A percentile compares a stretch with the other conserved stretches of the same genome.
phyloP scores from a whole-genome alignment of 768 basidiomycete genomes.

The Rhizopogon rudus region DNA sequence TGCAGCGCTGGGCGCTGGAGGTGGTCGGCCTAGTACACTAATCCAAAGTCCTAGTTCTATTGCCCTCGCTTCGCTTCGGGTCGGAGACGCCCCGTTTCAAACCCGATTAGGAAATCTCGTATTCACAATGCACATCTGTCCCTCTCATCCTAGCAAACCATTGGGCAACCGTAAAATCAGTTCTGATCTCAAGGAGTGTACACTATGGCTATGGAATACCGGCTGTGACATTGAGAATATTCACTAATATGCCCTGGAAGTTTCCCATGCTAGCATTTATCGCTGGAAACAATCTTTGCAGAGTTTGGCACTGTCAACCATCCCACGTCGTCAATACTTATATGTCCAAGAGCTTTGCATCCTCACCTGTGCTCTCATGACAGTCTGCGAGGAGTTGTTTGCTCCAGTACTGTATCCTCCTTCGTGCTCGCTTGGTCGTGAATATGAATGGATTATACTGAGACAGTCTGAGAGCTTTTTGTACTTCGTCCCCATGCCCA shows the following conservation, averaged over 20 bases:
- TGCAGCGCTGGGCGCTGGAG: no score
- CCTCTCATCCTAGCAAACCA: neutral
- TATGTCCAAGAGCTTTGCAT: conserved; percentile 11
- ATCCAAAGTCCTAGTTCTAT: no score
- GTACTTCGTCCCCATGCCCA: no score
- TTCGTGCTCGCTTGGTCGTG: no score
- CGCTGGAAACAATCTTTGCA: conserved; percentile 17
- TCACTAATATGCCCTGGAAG: conserved; percentile 10
- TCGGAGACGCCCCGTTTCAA: no score
- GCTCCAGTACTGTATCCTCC: neutral
- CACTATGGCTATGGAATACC: conserved; percentile 15
- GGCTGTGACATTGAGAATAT: conserved; percentile 17
- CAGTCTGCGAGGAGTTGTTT: conserved; percentile 15
- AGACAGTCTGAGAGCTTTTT: no score
- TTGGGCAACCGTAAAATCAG: conserved; percentile 22
- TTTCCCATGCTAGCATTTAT: conserved; percentile 22
- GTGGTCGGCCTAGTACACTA: no score
- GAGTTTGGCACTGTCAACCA: conserved; percentile 10
- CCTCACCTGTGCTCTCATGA: conserved; percentile 14
- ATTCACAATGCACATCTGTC: no score
- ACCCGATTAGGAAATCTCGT: no score
- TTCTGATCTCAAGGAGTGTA: conserved; percentile 22
- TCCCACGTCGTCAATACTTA: conserved; percentile 15
- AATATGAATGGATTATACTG: no score
- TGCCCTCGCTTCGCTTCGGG: no score